phyloP scores from a whole-genome alignment of 805 yeast species.

The Kurtzmaniella fragi region DNA sequence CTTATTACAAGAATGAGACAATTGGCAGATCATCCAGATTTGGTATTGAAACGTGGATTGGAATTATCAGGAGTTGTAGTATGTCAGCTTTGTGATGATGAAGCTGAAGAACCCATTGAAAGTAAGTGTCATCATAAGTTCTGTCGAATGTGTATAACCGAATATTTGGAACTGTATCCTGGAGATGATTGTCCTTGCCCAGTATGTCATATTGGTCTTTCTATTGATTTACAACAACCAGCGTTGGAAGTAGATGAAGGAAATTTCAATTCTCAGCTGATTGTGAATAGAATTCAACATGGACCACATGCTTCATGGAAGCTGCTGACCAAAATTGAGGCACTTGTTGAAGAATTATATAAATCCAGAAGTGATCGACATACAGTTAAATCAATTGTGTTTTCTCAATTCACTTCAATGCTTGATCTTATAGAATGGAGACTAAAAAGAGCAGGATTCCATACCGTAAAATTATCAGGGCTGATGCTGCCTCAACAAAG shows the following conservation, averaged over 20 bases:
- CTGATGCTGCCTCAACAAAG: slow-evolving; percentile 96
- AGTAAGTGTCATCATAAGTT: slow-evolving; percentile 91
- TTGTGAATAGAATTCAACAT: slow-evolving; percentile 84
- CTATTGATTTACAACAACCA: slow-evolving; percentile 86
- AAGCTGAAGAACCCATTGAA: slow-evolving; percentile 95
- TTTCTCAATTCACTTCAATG: slow-evolving; percentile 97
- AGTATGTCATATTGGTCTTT: slow-evolving; percentile 89
- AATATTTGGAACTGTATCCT: slow-evolving; percentile 77
- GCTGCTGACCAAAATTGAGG: slow-evolving; percentile 95
- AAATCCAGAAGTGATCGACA: slow-evolving; percentile 77
- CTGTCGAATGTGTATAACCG: slow-evolving; percentile 88
- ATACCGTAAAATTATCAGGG: slow-evolving; percentile 91
- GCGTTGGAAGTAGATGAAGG: slow-evolving; percentile 68
- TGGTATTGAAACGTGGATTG: slow-evolving; percentile 64
- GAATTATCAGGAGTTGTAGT: slow-evolving; percentile 52
- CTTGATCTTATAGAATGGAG: slow-evolving; percentile 95
- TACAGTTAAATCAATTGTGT: slow-evolving; percentile 93
- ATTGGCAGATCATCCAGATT: slow-evolving; percentile 96
- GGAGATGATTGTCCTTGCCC: slow-evolving; percentile 82
- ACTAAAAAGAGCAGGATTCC: slow-evolving; percentile 87
- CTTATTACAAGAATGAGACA: slow-evolving; percentile 96
- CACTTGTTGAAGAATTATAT: slow-evolving; percentile 88
- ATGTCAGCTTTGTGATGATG: slow-evolving; percentile 94
- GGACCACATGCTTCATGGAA: slow-evolving; percentile 69
- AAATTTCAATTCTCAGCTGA: slow-evolving; percentile 57